A percentile compares a stretch with the other conserved stretches of the same genome.
Conservation (phyloP, 805 yeast genomes). For the Ogataea zsoltii region DNA sequence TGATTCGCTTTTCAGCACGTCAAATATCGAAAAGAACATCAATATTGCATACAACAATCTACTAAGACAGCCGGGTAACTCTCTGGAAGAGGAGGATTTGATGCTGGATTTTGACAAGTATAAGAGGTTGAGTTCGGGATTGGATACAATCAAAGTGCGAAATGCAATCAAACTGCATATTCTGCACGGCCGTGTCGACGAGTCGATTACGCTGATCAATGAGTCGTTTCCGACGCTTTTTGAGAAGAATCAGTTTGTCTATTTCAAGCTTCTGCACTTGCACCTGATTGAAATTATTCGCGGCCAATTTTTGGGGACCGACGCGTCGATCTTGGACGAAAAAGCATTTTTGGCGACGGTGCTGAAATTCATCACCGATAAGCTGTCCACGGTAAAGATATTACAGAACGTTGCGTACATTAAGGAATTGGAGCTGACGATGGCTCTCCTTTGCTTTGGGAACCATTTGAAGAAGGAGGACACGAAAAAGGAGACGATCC, state of each 20-base stretch:
- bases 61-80: conserved; percentile 1
- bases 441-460: conserved; percentile 71
- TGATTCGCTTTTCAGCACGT: conserved; percentile 13
- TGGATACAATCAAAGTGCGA: conserved; percentile 53
- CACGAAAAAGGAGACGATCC: conserved; percentile 41
- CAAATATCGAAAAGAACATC: conserved; percentile 17
- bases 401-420: conserved; percentile 52
- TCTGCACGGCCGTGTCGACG: conserved; percentile 58
- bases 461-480: conserved; percentile 22
- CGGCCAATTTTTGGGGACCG: conserved; percentile 38
- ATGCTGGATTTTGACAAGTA: conserved; percentile 17
- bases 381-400: conserved; percentile 36
- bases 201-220: conserved; percentile 58
- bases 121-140: conserved; percentile 37
- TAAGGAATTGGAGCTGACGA: conserved; percentile 75
- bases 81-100: conserved; percentile 4
- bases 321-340: conserved; percentile 34
- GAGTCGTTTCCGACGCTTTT: conserved; percentile 62
- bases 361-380: conserved; percentile 59
- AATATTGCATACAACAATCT: conserved; percentile 13
- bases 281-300: conserved; percentile 82
- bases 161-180: conserved; percentile 53
- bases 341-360: conserved; percentile 53
- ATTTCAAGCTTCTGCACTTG: conserved; percentile 70
- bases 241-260: conserved; percentile 62